These are phyloP conservation scores for Raffaelea arxii DNA, from an alignment of 2,329 filamentous ascomycete species.

Conservation along the genomic window DNA sequence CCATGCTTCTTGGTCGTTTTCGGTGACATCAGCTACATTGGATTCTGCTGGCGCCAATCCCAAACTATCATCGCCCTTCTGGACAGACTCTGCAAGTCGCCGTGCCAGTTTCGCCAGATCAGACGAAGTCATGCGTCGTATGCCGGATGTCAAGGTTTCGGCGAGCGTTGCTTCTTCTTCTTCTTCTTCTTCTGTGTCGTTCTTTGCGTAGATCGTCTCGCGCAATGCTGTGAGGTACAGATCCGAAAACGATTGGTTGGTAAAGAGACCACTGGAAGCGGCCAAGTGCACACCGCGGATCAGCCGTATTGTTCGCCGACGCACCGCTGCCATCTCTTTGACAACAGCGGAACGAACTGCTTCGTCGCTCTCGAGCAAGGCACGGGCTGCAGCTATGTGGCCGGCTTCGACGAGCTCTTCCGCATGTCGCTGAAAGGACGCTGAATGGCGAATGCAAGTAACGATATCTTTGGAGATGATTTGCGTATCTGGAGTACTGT, in stretches of 20 bases:
- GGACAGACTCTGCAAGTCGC: slow-evolving; percentile 28
- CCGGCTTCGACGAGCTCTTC: slow-evolving; percentile 34
- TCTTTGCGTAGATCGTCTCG: background rate
- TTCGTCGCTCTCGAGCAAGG: slow-evolving; percentile 37
- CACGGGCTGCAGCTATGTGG: slow-evolving; percentile 33
- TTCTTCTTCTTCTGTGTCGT: slow-evolving; percentile 13
- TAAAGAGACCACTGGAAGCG: slow-evolving; percentile 21
- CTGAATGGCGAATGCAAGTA: slow-evolving; percentile 56
- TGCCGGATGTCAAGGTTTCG: slow-evolving; percentile 33
- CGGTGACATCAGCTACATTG: slow-evolving; percentile 1
- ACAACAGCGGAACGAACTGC: slow-evolving; percentile 24
- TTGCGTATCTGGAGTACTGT: too few relatives aligned
- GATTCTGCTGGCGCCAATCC: slow-evolving; percentile 22
- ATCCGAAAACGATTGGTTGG: slow-evolving; percentile 31
- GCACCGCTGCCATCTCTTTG: slow-evolving; percentile 23
- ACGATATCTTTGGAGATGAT: too few relatives aligned
- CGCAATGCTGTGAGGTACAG: slow-evolving; percentile 52
- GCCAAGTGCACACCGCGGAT: slow-evolving; percentile 40
- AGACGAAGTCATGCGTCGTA: slow-evolving; percentile 51
- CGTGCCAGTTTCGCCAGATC: slow-evolving; percentile 32
- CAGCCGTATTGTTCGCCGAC: slow-evolving; percentile 27
- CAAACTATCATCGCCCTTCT: slow-evolving; percentile 26
- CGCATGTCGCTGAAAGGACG: slow-evolving; percentile 54
- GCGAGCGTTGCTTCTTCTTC: slow-evolving; percentile 41
- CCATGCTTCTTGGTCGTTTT: slow-evolving; percentile 8